Evolutionary conservation across 225 moss, liverwort and hornwort species (phyloP).

Genomic region (Thuidium tamariscinum): DNA sequence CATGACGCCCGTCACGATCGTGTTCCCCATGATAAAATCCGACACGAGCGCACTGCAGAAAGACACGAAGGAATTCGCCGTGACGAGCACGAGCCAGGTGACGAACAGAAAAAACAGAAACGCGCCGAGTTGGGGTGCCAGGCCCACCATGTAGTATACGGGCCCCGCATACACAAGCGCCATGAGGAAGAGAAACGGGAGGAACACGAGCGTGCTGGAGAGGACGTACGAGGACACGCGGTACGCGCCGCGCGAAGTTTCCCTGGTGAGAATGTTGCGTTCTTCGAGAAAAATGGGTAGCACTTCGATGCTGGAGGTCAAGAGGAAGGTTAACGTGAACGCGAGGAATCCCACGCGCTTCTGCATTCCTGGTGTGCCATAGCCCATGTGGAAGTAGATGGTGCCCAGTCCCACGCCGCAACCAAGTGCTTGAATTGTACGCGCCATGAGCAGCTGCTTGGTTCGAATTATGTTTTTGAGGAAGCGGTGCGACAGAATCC

Average conservation of each 20-base stretch:
- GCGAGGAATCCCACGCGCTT: constrained; percentile 60
- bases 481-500: constrained; percentile 20
- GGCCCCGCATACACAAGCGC: constrained; percentile 35
- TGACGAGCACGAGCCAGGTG: constrained; percentile 57
- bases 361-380: constrained; percentile 24
- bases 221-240: constrained; percentile 66
- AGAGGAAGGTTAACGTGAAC: constrained; percentile 54
- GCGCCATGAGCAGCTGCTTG: constrained; percentile 19
- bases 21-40: constrained; percentile 63
- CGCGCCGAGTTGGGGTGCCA: constrained; percentile 24
- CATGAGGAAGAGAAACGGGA: constrained; percentile 50
- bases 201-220: constrained; percentile 58
- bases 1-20: constrained; percentile 60
- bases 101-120: constrained; percentile 61
- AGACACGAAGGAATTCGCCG: constrained; percentile 70
- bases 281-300: constrained; percentile 72
- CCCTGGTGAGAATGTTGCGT: constrained; percentile 61
- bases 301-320: constrained; percentile 70
- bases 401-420: constrained; percentile 45
- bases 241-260: constrained; percentile 74
- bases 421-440: constrained; percentile 30
- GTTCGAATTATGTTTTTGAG: constrained; percentile 24
- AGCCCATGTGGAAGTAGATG: constrained; percentile 50
- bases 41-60: constrained; percentile 71
- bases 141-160: constrained; percentile 53